phyloP scores from a whole-genome alignment of 2,329 filamentous ascomycete genomes.

The Trichoderma guizhouense region DNA sequence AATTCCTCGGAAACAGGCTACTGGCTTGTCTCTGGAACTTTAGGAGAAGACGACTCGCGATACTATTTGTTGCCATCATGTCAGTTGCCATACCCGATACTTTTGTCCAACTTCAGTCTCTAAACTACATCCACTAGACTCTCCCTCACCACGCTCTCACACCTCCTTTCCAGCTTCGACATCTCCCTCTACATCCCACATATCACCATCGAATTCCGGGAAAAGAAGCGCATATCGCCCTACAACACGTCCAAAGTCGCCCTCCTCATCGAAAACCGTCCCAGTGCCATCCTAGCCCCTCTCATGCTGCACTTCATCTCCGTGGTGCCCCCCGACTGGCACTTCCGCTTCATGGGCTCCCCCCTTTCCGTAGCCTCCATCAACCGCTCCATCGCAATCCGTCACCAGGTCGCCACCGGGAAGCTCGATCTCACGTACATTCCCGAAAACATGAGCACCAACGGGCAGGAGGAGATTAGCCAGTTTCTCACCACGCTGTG shows the following conservation, averaged over 20 bases:
- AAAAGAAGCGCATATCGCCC: background rate
- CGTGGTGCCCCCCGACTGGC: constrained; percentile 56
- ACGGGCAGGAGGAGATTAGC: constrained; percentile 50
- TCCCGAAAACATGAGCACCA: constrained; percentile 49
- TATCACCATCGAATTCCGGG: background rate
- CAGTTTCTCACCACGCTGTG: constrained; percentile 51
- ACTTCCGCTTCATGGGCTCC: constrained; percentile 55
- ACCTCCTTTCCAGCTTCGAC: background rate
- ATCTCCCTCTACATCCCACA: background rate
- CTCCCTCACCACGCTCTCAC: background rate
- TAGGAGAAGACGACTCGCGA: background rate
- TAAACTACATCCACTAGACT: background rate
- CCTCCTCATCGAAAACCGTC: constrained; percentile 53
- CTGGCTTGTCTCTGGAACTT: background rate
- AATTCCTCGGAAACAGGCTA: background rate
- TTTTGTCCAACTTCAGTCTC: too few species aligned
- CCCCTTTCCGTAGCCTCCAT: constrained; percentile 42
- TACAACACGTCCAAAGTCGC: constrained; percentile 50
- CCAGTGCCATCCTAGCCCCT: constrained; percentile 48
- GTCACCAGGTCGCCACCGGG: constrained; percentile 39
- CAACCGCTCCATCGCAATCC: constrained; percentile 46
- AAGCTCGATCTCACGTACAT: constrained; percentile 52
- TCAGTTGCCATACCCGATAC: background rate
- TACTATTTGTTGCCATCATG: background rate
- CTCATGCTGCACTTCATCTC: constrained; percentile 55